A percentile compares a stretch with the other conserved stretches of the same genome.
These are phyloP conservation scores for Tarenaya hassleriana DNA, from an alignment of 345 rosid species.

Conservation along the genomic window DNA sequence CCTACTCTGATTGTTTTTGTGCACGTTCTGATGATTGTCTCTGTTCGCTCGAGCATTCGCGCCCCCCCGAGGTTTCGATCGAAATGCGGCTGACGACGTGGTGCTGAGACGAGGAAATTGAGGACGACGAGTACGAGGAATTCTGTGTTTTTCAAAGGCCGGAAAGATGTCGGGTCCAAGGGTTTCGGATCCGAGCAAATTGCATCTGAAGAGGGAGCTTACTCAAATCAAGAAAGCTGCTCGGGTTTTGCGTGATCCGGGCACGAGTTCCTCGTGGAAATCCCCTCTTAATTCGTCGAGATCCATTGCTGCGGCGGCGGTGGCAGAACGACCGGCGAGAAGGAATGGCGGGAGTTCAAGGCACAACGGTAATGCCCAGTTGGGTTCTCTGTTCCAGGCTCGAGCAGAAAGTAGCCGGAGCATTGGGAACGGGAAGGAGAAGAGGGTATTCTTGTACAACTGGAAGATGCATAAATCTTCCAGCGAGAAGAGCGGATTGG, in stretches of 20 bases:
- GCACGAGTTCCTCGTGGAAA: conserved; percentile 76
- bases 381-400: conserved; percentile 31
- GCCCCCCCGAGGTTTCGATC: not conserved
- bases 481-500: conserved; percentile 40
- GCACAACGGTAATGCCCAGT: conserved; percentile 22
- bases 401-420: conserved; percentile 23
- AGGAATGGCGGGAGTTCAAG: conserved; percentile 25
- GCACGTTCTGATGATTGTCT: not conserved
- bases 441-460: conserved; percentile 63
- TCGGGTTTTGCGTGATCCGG: conserved; percentile 87
- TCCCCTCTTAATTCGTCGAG: conserved; percentile 67
- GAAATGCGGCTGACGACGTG: conserved; percentile 14
- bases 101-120: conserved; percentile 8
- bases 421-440: conserved; percentile 39
- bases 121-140: not conserved
- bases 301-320: conserved; percentile 36
- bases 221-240: conserved; percentile 89
- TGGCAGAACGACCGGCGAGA: conserved; percentile 21
- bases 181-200: conserved; percentile 60
- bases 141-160: not conserved
- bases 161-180: conserved; percentile 47
- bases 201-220: conserved; percentile 81
- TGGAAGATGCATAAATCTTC: conserved; percentile 72
- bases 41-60: conserved; percentile 5
- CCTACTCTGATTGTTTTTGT: conserved; percentile 13